phyloP scores from a whole-genome alignment of 352 stramenopile genomes.

The Globisporangium irregulare region DNA sequence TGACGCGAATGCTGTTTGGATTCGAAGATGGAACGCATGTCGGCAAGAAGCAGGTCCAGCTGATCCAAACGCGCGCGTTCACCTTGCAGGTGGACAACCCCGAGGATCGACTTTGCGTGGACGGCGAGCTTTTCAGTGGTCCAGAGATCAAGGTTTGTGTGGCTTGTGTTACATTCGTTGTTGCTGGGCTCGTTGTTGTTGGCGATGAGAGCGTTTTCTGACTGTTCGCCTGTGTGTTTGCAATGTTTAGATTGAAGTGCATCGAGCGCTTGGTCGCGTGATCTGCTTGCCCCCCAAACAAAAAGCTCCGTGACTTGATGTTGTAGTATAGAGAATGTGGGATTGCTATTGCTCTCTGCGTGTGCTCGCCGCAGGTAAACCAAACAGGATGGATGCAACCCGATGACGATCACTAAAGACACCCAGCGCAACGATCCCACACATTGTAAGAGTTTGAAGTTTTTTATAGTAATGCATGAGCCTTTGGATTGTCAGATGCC shows the following conservation, averaged over 20 bases:
- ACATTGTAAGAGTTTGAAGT: not conserved
- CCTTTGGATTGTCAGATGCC: not conserved
- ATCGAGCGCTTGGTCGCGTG: conserved; percentile 42
- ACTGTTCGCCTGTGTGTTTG: not conserved
- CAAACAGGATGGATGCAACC: not conserved
- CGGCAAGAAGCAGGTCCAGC: conserved; percentile 33
- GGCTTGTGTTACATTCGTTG: not conserved
- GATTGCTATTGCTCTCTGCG: not conserved
- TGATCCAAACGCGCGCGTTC: conserved; percentile 64
- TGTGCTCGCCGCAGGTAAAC: not conserved
- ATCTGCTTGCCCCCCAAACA: conserved; percentile 25
- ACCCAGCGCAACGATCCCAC: not conserved
- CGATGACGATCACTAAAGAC: not conserved
- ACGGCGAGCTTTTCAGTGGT: conserved; percentile 57
- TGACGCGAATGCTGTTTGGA: conserved; percentile 44
- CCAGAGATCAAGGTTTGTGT: conserved; percentile 35
- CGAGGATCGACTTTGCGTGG: conserved; percentile 51
- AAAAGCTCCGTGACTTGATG: not conserved
- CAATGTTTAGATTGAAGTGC: conserved; percentile 27
- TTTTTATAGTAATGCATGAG: conserved; percentile 7
- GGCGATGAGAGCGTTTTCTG: not conserved
- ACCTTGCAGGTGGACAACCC: conserved; percentile 30
- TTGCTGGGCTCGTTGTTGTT: not conserved
- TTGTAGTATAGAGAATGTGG: not conserved
- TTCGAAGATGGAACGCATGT: conserved; percentile 55